phyloP scores from a whole-genome alignment of 208 protist genomes.

The Acanthamoeba divionensis region DNA sequence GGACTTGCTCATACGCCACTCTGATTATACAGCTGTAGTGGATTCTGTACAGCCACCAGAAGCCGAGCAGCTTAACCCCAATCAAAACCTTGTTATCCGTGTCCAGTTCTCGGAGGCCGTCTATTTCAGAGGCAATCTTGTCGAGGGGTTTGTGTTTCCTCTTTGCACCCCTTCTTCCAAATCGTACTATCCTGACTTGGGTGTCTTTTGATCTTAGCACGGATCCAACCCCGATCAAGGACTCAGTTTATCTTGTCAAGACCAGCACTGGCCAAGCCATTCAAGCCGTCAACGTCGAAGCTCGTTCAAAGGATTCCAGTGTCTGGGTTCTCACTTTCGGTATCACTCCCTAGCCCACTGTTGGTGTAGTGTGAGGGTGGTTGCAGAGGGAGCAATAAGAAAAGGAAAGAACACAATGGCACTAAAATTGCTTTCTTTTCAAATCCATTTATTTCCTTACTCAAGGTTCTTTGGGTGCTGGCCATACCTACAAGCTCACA shows the following conservation, averaged over 20 bases:
- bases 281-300: not conserved
- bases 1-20: not conserved
- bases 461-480: not conserved
- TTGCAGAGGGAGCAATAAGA: no score
- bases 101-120: not conserved
- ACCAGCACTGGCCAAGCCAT: not conserved
- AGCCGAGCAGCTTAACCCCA: not conserved
- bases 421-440: no score
- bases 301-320: not conserved
- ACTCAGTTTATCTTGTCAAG: not conserved
- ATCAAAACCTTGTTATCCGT: not conserved
- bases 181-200: not conserved
- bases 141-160: no score
- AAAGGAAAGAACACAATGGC: no score
- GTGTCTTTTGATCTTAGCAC: not conserved
- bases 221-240: not conserved
- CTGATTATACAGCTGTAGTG: not conserved
- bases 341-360: no score
- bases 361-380: no score
- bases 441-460: no score
- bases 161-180: not conserved
- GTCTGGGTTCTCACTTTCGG: constrained; percentile 7
- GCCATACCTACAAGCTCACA: not conserved
- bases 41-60: not conserved
- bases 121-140: not conserved